Conservation (phyloP, 345 rosid genomes). For the Citrus mangshanensis region DNA sequence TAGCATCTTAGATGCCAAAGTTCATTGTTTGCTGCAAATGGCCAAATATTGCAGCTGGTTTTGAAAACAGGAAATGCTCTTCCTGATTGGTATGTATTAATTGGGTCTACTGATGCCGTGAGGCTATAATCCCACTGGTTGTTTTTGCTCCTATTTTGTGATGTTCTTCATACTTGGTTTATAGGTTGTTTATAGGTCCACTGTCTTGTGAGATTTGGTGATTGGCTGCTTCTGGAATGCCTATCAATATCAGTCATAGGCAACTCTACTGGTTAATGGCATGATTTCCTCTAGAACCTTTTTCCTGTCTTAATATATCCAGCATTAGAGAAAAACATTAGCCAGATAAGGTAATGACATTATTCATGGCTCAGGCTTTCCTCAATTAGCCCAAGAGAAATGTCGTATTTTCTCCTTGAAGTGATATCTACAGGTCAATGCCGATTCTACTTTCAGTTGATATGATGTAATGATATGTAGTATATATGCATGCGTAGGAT, state of each 20-base stretch:
- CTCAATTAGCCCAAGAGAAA: conserved; percentile 66
- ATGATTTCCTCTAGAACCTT: not conserved
- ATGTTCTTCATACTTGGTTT: no score
- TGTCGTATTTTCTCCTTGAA: conserved; percentile 57
- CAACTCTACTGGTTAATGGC: not conserved
- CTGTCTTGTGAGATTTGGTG: not conserved
- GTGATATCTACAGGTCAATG: conserved; percentile 39
- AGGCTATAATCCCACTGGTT: not conserved
- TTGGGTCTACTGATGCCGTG: not conserved
- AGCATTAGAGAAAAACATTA: conserved; percentile 81
- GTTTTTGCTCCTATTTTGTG: not conserved
- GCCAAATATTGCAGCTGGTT: conserved; percentile 29
- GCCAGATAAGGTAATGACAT: conserved; percentile 53
- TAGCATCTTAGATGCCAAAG: not conserved
- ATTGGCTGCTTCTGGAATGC: not conserved
- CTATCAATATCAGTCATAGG: not conserved
- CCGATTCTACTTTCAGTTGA: not conserved
- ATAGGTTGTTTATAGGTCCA: not conserved
- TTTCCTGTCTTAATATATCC: conserved; percentile 8
- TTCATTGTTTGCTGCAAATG: not conserved
- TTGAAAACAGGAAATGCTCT: conserved; percentile 77
- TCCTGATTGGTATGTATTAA: conserved; percentile 29
- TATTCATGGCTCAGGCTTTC: conserved; percentile 78
- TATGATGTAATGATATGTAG: not conserved
- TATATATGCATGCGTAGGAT: not conserved